Evolutionary conservation across 306 rosid genomes (phyloP).

Genomic region (Citrullus colocynthis): DNA sequence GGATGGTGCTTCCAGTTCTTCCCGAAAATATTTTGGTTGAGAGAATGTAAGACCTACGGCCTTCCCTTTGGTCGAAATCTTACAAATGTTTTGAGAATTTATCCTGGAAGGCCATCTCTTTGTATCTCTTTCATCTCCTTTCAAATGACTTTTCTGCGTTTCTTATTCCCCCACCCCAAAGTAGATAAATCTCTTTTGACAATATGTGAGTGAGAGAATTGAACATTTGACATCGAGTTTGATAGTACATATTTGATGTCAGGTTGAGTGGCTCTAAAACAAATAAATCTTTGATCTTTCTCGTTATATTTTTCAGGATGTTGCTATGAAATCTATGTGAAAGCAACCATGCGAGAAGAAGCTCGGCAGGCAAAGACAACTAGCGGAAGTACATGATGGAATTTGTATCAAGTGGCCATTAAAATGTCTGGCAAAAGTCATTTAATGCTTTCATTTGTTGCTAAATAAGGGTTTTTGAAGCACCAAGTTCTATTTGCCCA

Average conservation of each 20-base stretch:
- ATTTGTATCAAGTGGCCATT: constrained; percentile 10
- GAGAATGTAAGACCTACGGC: not conserved
- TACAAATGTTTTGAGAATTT: not conserved
- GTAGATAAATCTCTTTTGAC: too few relatives aligned
- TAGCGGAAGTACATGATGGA: constrained; percentile 16
- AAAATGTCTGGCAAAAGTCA: constrained; percentile 10
- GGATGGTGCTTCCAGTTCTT: not conserved
- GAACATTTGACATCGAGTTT: too few relatives aligned
- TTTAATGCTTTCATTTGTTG: not conserved
- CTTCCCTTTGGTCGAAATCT: not conserved
- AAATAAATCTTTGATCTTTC: not conserved
- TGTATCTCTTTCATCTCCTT: too few relatives aligned
- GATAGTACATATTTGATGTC: too few relatives aligned
- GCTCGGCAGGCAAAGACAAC: constrained; percentile 23
- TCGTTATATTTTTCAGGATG: constrained; percentile 33
- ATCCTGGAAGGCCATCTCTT: not conserved
- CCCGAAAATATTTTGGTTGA: not conserved
- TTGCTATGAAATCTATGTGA: constrained; percentile 71
- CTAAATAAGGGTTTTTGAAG: constrained; percentile 19
- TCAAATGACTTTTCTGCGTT: too few relatives aligned
- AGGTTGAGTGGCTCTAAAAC: too few relatives aligned
- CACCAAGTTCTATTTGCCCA: not conserved
- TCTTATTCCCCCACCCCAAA: not conserved
- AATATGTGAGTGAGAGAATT: too few relatives aligned
- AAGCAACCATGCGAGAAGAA: constrained; percentile 38